Percentiles rank a stretch among this genome's conserved stretches.
Conservation (phyloP, 768 basidiomycete species). For the Suillus hirtellus region DNA sequence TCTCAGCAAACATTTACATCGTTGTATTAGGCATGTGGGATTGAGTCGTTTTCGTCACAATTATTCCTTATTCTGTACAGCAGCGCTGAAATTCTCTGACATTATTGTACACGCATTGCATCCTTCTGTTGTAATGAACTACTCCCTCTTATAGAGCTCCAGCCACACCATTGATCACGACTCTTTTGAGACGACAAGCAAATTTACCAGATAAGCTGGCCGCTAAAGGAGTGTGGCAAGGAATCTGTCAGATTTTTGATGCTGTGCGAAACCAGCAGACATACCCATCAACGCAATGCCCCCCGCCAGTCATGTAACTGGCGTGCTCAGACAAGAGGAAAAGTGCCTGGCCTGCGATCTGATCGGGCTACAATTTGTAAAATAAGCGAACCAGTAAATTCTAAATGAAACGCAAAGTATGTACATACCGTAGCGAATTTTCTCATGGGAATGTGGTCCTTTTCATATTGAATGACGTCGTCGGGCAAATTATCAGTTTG, state of each 20-base stretch:
- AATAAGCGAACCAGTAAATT: not conserved
- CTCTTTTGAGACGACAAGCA: not conserved
- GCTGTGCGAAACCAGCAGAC: conserved; percentile 18
- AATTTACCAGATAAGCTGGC: conserved; percentile 34
- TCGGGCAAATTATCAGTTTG: conserved; percentile 57
- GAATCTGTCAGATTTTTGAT: not conserved
- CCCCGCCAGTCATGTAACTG: conserved; percentile 59
- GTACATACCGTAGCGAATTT: conserved; percentile 44
- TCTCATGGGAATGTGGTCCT: conserved; percentile 48
- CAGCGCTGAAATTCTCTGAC: not conserved
- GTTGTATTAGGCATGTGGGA: not conserved
- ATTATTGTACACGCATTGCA: not conserved
- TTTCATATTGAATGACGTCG: conserved; percentile 48
- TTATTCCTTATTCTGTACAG: not conserved
- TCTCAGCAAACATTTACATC: not conserved
- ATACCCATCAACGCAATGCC: conserved; percentile 58
- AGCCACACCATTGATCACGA: not conserved
- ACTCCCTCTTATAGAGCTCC: not conserved
- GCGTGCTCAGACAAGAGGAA: conserved; percentile 53
- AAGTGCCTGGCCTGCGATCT: conserved; percentile 56
- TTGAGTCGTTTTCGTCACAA: not conserved
- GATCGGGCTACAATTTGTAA: conserved; percentile 42
- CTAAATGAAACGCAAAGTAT: not conserved
- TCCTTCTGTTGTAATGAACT: not conserved
- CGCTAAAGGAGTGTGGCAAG: conserved; percentile 16